Evolutionary conservation across 2,329 filamentous ascomycete genomes (phyloP).

Genomic region (Rhinocladiella similis): DNA sequence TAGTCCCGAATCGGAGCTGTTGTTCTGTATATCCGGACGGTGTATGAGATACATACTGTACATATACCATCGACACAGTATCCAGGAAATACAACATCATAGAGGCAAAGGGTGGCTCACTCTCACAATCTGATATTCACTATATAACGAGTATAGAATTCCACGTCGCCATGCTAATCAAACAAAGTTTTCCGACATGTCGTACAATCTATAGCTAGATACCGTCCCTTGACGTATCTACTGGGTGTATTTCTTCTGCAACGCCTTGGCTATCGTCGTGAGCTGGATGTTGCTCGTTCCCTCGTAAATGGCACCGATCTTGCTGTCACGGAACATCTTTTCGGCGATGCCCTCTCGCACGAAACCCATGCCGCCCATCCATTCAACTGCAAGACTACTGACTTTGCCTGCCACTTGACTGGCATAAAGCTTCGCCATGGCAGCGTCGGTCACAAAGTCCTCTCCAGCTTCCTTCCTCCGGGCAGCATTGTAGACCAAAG

Average conservation of each 20-base stretch:
- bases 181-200: not conserved
- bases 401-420: constrained; percentile 91
- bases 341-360: constrained; percentile 94
- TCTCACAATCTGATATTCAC: too few relatives aligned
- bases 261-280: constrained; percentile 68
- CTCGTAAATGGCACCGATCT: constrained; percentile 98
- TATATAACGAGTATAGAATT: too few relatives aligned
- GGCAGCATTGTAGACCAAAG: constrained; percentile 91
- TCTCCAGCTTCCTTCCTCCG: constrained; percentile 97
- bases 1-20: too few relatives aligned
- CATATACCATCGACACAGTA: too few relatives aligned
- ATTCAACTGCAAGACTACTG: constrained; percentile 84
- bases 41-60: too few relatives aligned
- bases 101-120: too few relatives aligned
- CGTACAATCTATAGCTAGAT: not conserved
- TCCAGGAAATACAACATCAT: too few relatives aligned
- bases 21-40: too few relatives aligned
- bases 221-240: constrained; percentile 31
- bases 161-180: not conserved
- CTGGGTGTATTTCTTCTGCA: constrained; percentile 68
- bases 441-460: constrained; percentile 91
- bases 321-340: constrained; percentile 97
- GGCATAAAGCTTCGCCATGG: constrained; percentile 96
- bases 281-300: constrained; percentile 71
- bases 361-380: constrained; percentile 99